Percentiles rank a stretch among this genome's conserved stretches.
Evolutionary conservation across 352 stramenopile genomes (phyloP).

Genomic region (Phytopythium aichiense): DNA sequence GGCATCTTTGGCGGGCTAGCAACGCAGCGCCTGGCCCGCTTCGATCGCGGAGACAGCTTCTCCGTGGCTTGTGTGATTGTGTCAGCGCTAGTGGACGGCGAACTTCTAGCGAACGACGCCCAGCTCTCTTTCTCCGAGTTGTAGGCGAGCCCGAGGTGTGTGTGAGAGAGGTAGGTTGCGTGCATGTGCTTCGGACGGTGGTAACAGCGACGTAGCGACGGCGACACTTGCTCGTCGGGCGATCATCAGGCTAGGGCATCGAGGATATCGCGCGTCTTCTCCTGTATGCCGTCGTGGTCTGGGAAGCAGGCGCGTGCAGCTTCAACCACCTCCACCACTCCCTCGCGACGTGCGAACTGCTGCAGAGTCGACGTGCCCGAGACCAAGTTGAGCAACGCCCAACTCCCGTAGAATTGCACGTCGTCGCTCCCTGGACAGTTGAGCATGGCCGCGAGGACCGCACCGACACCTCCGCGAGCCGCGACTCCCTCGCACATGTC

Average conservation of each 20-base stretch:
- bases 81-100: constrained; percentile 8
- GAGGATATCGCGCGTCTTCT: constrained; percentile 73
- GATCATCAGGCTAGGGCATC: constrained; percentile 26
- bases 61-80: constrained; percentile 29
- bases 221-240: background rate
- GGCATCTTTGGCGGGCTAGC: constrained; percentile 48
- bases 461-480: constrained; percentile 53
- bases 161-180: constrained; percentile 18
- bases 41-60: constrained; percentile 30
- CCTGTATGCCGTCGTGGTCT: constrained; percentile 70
- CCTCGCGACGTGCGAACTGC: constrained; percentile 55
- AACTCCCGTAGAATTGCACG: constrained; percentile 63
- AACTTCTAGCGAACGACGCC: constrained; percentile 32
- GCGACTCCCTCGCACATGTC: constrained; percentile 65
- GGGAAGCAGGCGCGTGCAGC: constrained; percentile 79
- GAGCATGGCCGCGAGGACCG: constrained; percentile 68
- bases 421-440: constrained; percentile 58
- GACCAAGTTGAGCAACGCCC: constrained; percentile 69
- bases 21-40: constrained; percentile 29
- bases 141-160: constrained; percentile 21
- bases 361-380: constrained; percentile 42
- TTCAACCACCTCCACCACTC: constrained; percentile 79
- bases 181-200: background rate
- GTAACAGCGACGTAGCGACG: constrained; percentile 9
- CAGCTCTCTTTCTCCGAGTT: constrained; percentile 39